These are phyloP conservation scores for Ogataea methylovora DNA, from an alignment of 805 yeast species.

Conservation along the genomic window DNA sequence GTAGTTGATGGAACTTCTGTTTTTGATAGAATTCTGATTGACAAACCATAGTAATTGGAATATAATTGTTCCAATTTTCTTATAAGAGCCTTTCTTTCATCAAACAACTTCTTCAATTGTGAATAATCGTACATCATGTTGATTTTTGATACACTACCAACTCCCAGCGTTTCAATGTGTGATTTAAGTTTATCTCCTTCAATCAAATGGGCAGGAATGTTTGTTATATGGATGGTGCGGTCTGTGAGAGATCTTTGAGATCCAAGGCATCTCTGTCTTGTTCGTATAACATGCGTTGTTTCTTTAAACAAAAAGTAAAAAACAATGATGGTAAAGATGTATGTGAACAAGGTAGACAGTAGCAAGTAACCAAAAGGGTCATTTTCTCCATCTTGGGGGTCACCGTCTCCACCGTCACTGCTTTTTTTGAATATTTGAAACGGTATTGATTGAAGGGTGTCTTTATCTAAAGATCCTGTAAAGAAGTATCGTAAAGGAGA, in stretches of 20 bases:
- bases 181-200: conserved; percentile 34
- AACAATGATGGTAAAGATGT: conserved; percentile 41
- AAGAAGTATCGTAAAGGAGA: conserved; percentile 46
- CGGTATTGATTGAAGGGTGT: conserved; percentile 4
- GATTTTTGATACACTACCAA: conserved; percentile 47
- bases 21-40: conserved; percentile 25
- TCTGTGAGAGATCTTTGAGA: conserved; percentile 54
- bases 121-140: conserved; percentile 36
- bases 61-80: conserved; percentile 33
- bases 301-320: conserved; percentile 36
- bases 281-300: conserved; percentile 41
- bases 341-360: conserved; percentile 50
- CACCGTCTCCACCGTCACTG: conserved; percentile 29
- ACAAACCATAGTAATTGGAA: conserved; percentile 33
- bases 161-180: conserved; percentile 47
- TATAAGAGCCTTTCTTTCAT: conserved; percentile 25
- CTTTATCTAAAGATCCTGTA: conserved; percentile 40
- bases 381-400: conserved; percentile 11
- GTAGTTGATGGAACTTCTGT: conserved; percentile 19
- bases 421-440: conserved; percentile 3
- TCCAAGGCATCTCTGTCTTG: conserved; percentile 51
- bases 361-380: conserved; percentile 32
- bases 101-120: conserved; percentile 31
- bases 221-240: conserved; percentile 47
- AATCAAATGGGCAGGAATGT: conserved; percentile 41